phyloP scores from a whole-genome alignment of 805 yeast species.

The Starmerella floris region DNA sequence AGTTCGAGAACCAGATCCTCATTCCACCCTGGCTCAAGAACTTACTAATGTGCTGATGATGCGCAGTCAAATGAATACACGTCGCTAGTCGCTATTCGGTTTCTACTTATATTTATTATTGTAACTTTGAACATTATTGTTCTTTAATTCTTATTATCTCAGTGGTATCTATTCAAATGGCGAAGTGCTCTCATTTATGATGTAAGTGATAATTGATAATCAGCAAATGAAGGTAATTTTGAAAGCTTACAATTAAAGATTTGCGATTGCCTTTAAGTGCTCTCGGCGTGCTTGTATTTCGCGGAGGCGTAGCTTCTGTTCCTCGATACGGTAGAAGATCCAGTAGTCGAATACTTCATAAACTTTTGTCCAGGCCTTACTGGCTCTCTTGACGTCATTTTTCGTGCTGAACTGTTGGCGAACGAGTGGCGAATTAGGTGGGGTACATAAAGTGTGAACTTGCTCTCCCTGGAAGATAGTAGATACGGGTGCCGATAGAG shows the following conservation, averaged over 20 bases:
- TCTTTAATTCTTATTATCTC: too few relatives aligned
- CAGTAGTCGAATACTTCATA: conserved; percentile 9
- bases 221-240: neutral
- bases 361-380: conserved; percentile 1
- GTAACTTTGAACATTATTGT: too few relatives aligned
- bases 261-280: neutral
- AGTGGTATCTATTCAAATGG: too few relatives aligned
- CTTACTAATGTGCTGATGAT: conserved; percentile 1
- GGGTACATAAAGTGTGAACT: neutral
- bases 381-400: too few relatives aligned
- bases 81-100: too few relatives aligned
- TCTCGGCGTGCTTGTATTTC: neutral
- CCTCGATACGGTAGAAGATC: conserved; percentile 9
- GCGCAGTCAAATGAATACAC: too few relatives aligned
- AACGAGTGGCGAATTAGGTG: neutral
- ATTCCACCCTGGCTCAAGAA: neutral
- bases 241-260: too few relatives aligned
- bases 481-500: too few relatives aligned
- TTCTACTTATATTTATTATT: too few relatives aligned
- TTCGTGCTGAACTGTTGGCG: neutral
- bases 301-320: neutral
- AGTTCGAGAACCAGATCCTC: neutral
- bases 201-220: neutral
- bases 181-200: too few relatives aligned
- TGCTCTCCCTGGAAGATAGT: too few relatives aligned